Base-by-base conservation (phyloP, 2,329 filamentous ascomycete species). In the Hypoxylon sp. region DNA sequence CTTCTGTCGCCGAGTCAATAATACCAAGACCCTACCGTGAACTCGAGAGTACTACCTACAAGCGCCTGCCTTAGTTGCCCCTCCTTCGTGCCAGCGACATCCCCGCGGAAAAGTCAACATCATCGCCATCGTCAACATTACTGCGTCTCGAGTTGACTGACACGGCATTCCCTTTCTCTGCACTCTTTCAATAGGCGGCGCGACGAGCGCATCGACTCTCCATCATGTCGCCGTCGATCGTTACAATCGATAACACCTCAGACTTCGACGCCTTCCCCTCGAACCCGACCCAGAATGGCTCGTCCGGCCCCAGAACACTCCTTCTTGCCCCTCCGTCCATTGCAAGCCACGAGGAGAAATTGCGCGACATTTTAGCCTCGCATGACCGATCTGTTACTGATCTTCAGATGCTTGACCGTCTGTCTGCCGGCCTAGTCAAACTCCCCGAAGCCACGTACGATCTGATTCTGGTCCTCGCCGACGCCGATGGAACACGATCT, bases 341-440 rank as follows among this genome's bases (percentile, higher is more conserved):
- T 73, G 91, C 96, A 71, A 88, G 93, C 58, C 91, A 97, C 79
- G 92, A 94, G 71, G 90, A 93, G 71, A 89, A 89, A 73, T 85
- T 98, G 70, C 86, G 88, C 69, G 82, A 83, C 70, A 84, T 96
- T 67, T 87, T 97, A 74, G 84, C 88, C 63, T 83, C 88, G 61
- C 89, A 93, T 81, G 89, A 96, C 78, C 90, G 93, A 75, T 82
- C 85, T 68, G 83, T 86, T 46, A 95, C 93, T 67, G 96, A 99
- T 76, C 85, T 99, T 55, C 96, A 98, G 79, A 99, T 99, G 96
- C 91, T 99, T 66, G 96, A 99, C 81, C 93, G 96, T 53, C 87
- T 99, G 40, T 89, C 92, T 1, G 87, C 92, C 33, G 93, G 93
- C 66, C 84, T 97, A 36, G 92, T 96, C 61, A 83, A 89, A 6